Conservation (phyloP, 1,139 yeast genomes). For the Suhomyces kunorum region DNA sequence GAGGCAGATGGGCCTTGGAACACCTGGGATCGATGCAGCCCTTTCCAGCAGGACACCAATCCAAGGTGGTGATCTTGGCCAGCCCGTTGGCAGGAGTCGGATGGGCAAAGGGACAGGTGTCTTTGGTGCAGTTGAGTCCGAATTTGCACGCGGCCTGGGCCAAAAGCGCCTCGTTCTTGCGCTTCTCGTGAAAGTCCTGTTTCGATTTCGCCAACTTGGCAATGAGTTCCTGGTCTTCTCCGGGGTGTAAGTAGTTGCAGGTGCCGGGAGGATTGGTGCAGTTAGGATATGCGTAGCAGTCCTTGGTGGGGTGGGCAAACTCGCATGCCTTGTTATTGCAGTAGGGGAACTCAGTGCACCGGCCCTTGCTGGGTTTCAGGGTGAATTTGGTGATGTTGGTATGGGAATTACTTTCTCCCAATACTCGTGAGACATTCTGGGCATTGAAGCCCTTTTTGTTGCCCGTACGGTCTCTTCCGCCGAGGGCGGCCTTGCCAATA, state of each 20-base stretch:
- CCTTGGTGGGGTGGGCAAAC: constrained; percentile 76
- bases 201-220: constrained; percentile 63
- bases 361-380: constrained; percentile 52
- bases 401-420: constrained; percentile 32
- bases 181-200: constrained; percentile 49
- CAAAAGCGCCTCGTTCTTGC: constrained; percentile 25
- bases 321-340: constrained; percentile 69
- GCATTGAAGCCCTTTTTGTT: constrained; percentile 31
- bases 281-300: constrained; percentile 74
- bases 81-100: constrained; percentile 83
- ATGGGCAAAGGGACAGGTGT: constrained; percentile 83
- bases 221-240: constrained; percentile 74
- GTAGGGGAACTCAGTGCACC: constrained; percentile 79
- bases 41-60: constrained; percentile 78
- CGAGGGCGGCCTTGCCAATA: constrained; percentile 11
- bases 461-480: constrained; percentile 9
- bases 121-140: constrained; percentile 73
- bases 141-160: constrained; percentile 63
- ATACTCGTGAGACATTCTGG: constrained; percentile 21
- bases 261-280: constrained; percentile 82
- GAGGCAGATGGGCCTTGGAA: constrained; percentile 79
- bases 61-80: constrained; percentile 64
- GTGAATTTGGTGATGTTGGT: constrained; percentile 22
- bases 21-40: constrained; percentile 63
- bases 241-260: constrained; percentile 80